Conservation (phyloP, 495 filamentous ascomycete genomes). For the Xylaria flabelliformis region DNA sequence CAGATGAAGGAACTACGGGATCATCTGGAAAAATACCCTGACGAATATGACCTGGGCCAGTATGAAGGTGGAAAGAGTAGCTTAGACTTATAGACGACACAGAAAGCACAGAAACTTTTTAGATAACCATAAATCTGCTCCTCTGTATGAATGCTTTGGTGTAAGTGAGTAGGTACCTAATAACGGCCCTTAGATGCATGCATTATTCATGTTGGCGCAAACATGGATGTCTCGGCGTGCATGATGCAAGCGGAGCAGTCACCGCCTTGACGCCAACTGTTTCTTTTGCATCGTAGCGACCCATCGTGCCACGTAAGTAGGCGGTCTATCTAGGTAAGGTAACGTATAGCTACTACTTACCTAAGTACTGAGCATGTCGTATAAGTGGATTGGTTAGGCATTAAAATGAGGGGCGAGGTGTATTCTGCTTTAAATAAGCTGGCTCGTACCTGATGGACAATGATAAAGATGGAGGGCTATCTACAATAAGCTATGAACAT, state of each 20-base stretch:
- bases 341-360: not conserved
- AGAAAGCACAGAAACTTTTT: not conserved
- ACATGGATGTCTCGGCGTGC: constrained; percentile 11
- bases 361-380: not conserved
- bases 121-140: not conserved
- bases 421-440: not conserved
- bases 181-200: constrained; percentile 2
- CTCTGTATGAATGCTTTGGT: not conserved
- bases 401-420: not conserved
- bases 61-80: constrained; percentile 80
- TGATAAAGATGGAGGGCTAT: not conserved
- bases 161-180: constrained; percentile 19
- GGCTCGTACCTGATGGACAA: not conserved
- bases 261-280: constrained; percentile 2
- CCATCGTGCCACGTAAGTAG: constrained; percentile 25
- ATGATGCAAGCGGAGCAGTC: constrained; percentile 21
- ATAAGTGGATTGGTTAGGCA: constrained; percentile 5
- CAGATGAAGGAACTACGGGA: constrained; percentile 82
- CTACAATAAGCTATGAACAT: not conserved
- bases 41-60: constrained; percentile 85
- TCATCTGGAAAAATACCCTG: constrained; percentile 83
- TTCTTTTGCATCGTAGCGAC: constrained; percentile 5
- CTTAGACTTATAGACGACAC: constrained; percentile 42
- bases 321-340: not conserved
- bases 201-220: constrained; percentile 16